phyloP scores from a whole-genome alignment of 176 grass and related monocot species.

The Tillandsia fasciculata region DNA sequence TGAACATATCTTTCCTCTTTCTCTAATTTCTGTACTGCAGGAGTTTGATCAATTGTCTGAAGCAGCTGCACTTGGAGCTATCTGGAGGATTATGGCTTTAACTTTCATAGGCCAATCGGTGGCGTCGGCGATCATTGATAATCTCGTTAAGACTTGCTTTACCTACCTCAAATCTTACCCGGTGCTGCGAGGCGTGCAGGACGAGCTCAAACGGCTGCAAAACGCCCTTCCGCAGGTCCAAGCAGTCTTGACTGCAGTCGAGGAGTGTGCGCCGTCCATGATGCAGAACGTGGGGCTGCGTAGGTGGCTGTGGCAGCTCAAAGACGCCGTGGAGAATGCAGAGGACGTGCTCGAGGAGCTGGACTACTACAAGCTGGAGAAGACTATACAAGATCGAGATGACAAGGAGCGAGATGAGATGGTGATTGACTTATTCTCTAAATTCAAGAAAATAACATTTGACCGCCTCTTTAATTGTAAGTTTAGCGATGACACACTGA shows the following conservation, averaged over 20 bases:
- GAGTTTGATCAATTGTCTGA: no score
- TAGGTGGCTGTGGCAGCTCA: conserved; percentile 12
- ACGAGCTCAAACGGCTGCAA: neutral
- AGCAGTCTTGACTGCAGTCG: neutral
- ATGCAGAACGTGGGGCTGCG: neutral
- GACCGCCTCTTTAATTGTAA: neutral
- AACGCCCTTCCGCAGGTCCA: neutral
- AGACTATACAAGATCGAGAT: neutral
- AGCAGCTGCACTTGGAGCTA: no score
- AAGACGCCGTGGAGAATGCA: conserved; percentile 9
- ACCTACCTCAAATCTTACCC: no score
- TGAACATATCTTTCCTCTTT: no score
- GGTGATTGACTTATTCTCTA: no score
- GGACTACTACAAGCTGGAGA: conserved; percentile 1
- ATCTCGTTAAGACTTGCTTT: no score
- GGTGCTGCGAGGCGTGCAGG: no score
- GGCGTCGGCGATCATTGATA: no score
- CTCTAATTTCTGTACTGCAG: no score
- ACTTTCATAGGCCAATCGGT: no score
- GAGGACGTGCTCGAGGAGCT: conserved; percentile 18
- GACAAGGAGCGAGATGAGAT: neutral
- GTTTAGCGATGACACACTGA: neutral
- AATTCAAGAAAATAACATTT: neutral
- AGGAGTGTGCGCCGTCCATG: no score
- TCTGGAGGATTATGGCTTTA: no score